phyloP scores from a whole-genome alignment of 2,329 filamentous ascomycete species.

The Alternaria arborescens region DNA sequence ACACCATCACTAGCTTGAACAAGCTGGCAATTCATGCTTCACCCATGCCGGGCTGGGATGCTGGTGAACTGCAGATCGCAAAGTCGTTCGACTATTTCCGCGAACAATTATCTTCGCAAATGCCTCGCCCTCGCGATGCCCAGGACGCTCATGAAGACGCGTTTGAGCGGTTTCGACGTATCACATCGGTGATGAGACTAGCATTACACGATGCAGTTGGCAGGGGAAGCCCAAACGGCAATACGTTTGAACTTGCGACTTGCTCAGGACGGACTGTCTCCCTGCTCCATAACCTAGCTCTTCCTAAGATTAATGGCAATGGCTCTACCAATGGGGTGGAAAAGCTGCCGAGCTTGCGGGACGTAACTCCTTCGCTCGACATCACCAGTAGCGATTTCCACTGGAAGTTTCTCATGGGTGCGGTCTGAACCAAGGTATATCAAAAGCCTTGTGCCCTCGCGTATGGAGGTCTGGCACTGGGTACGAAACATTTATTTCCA shows the following conservation, averaged over 20 bases:
- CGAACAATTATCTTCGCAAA: slow-evolving; percentile 41
- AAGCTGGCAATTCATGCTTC: slow-evolving; percentile 42
- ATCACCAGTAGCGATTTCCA: slow-evolving; percentile 44
- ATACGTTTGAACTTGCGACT: slow-evolving; percentile 47
- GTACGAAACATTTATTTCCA: background rate
- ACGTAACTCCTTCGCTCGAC: slow-evolving; percentile 39
- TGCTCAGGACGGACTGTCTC: slow-evolving; percentile 46
- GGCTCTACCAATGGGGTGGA: slow-evolving; percentile 35
- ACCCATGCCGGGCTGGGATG: slow-evolving; percentile 46
- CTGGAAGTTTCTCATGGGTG: slow-evolving; percentile 47
- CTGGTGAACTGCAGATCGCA: slow-evolving; percentile 42
- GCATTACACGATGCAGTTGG: slow-evolving; percentile 32
- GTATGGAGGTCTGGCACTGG: background rate
- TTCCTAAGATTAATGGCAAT: slow-evolving; percentile 37
- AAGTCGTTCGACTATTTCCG: slow-evolving; percentile 47
- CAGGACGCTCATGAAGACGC: slow-evolving; percentile 39
- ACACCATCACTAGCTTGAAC: slow-evolving; percentile 40
- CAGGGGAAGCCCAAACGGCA: slow-evolving; percentile 41
- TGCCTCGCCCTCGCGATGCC: slow-evolving; percentile 39
- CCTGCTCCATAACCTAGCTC: slow-evolving; percentile 43
- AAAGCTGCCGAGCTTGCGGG: slow-evolving; percentile 39
- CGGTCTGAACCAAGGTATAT: slow-evolving; percentile 27
- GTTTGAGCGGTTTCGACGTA: slow-evolving; percentile 47
- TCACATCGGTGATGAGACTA: slow-evolving; percentile 43
- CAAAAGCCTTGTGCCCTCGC: background rate